phyloP scores from a whole-genome alignment of 2,329 filamentous ascomycete species.

The Orbilia quercus region DNA sequence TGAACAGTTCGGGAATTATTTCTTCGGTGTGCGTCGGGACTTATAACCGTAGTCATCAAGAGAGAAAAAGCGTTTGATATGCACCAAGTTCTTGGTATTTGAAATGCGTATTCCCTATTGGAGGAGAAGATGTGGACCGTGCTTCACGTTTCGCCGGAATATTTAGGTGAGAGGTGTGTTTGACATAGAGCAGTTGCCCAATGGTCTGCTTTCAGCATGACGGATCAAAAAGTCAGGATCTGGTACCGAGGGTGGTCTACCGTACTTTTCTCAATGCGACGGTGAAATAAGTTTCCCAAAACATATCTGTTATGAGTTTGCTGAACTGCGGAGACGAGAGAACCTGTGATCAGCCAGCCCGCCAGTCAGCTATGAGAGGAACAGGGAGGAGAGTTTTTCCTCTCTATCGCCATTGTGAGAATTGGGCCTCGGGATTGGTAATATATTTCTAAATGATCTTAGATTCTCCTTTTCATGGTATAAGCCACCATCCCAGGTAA shows the following conservation, averaged over 20 bases:
- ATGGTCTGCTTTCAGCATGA: slow-evolving; percentile 29
- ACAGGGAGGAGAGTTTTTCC: slow-evolving; percentile 5
- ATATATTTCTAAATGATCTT: too few species aligned
- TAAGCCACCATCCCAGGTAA: not conserved
- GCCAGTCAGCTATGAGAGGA: too few species aligned
- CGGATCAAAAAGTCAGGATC: slow-evolving; percentile 12
- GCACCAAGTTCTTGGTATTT: too few species aligned
- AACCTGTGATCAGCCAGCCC: slow-evolving; percentile 10
- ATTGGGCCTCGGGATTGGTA: not conserved
- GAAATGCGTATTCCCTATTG: slow-evolving; percentile 22
- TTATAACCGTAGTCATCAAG: slow-evolving; percentile 53
- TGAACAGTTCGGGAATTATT: slow-evolving; percentile 93
- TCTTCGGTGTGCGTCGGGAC: slow-evolving; percentile 81
- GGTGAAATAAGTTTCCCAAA: slow-evolving; percentile 35
- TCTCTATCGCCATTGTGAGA: slow-evolving; percentile 10
- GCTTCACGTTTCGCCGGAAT: slow-evolving; percentile 16
- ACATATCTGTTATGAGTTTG: slow-evolving; percentile 15
- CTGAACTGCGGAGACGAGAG: slow-evolving; percentile 33
- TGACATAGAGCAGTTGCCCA: slow-evolving; percentile 7
- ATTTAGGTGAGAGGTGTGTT: slow-evolving; percentile 4
- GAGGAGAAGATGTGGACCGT: slow-evolving; percentile 43
- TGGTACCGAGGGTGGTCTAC: slow-evolving; percentile 40
- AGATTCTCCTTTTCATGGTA: slow-evolving; percentile 5
- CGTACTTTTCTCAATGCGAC: slow-evolving; percentile 23
- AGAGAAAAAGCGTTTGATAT: too few species aligned